phyloP scores from a whole-genome alignment of 2,329 filamentous ascomycete genomes.

The Botrytis deweyae region DNA sequence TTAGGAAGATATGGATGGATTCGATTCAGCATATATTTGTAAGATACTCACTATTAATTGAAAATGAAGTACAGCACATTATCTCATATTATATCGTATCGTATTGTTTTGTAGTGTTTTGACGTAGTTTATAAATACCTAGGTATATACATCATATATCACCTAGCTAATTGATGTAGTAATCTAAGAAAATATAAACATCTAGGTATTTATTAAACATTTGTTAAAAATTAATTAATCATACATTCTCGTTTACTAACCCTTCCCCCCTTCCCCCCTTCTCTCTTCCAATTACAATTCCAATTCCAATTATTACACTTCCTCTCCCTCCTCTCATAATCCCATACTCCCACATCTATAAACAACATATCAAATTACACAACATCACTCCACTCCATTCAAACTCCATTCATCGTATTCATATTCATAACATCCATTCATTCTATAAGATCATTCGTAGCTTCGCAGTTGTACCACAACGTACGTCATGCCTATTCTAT shows the following conservation, averaged over 20 bases:
- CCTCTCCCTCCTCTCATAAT: background rate
- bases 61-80: background rate
- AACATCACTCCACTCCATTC: background rate
- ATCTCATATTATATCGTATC: background rate
- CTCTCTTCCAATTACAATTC: no score
- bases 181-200: background rate
- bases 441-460: constrained; percentile 17
- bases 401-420: background rate
- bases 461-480: constrained; percentile 6
- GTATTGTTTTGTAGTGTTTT: no score
- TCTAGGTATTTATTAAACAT: background rate
- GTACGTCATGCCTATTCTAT: constrained; percentile 11
- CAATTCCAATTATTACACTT: no score
- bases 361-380: background rate
- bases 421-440: constrained; percentile 16
- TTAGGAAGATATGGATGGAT: background rate
- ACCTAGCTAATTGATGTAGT: no score
- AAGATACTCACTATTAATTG: background rate
- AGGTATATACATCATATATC: no score
- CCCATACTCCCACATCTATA: background rate
- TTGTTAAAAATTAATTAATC: background rate
- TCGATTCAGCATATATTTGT: background rate
- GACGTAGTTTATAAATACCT: no score
- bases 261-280: no score
- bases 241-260: background rate